These are phyloP conservation scores for Leishmania amazonensis DNA, from an alignment of 208 protist species.

Conservation along the genomic window DNA sequence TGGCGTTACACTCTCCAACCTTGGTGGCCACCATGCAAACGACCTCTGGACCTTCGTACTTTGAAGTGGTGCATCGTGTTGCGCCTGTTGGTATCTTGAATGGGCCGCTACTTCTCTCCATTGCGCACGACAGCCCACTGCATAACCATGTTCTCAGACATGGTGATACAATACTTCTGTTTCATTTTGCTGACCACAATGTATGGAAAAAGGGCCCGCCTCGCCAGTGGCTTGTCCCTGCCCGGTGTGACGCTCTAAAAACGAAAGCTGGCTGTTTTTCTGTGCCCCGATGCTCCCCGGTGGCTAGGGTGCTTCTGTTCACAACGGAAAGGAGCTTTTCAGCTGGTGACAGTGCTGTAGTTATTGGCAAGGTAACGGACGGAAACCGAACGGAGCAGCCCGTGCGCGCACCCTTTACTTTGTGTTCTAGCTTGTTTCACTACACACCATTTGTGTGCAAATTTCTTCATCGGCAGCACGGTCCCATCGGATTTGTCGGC, in stretches of 20 bases:
- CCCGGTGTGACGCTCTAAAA: neutral
- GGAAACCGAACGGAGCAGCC: too few species aligned
- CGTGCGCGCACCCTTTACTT: neutral
- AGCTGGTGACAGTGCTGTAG: conserved; percentile 1
- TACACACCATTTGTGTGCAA: conserved; percentile 9
- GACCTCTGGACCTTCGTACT: neutral
- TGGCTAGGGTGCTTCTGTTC: neutral
- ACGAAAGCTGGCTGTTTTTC: neutral
- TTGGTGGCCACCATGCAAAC: neutral
- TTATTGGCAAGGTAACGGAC: neutral
- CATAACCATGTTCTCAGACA: neutral
- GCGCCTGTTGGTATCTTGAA: neutral
- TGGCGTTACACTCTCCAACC: neutral
- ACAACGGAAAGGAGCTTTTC: neutral
- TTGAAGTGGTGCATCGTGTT: conserved; percentile 1
- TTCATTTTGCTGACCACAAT: neutral
- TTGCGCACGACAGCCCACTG: neutral
- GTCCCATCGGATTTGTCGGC: conserved; percentile 4
- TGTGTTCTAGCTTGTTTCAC: neutral
- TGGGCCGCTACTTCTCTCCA: neutral
- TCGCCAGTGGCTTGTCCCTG: neutral
- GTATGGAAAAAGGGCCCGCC: neutral
- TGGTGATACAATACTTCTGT: neutral
- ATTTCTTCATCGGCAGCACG: conserved; percentile 4
- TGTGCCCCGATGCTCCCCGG: neutral